A percentile compares a stretch with the other conserved stretches of the same genome.
Evolutionary conservation across 208 protist genomes (phyloP).

Genomic region (Crithidia bombi): DNA sequence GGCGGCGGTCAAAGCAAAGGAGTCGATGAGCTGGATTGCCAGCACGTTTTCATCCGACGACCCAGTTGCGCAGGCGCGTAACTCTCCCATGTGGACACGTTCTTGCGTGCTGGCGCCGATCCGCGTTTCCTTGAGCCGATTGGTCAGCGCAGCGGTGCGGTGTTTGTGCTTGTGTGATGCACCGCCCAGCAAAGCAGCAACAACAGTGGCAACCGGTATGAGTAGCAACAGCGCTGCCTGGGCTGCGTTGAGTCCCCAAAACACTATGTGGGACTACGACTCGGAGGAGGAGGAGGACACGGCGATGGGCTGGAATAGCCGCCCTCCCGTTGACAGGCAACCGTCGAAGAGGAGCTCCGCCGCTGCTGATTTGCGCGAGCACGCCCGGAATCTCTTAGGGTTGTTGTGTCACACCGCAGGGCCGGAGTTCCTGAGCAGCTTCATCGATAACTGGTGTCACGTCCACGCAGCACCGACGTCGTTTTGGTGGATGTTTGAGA

Average conservation of each 20-base stretch:
- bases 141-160: constrained; percentile 9
- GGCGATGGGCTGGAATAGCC: constrained; percentile 10
- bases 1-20: constrained; percentile 16
- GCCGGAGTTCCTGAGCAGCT: constrained; percentile 10
- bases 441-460: constrained; percentile 19
- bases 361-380: neutral
- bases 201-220: neutral
- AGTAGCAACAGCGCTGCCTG: neutral
- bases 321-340: neutral
- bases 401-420: constrained; percentile 21
- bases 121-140: constrained; percentile 8
- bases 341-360: neutral
- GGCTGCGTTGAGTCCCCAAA: too few relatives aligned
- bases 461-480: constrained; percentile 5
- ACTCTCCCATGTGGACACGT: constrained; percentile 23
- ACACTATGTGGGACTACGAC: constrained; percentile 17
- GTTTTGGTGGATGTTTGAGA: constrained; percentile 29
- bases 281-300: constrained; percentile 4
- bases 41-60: constrained; percentile 33
- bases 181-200: neutral
- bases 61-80: constrained; percentile 21
- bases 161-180: neutral
- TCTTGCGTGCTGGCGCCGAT: constrained; percentile 23
- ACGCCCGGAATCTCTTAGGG: constrained; percentile 5
- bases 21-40: constrained; percentile 39